Evolutionary conservation across 805 yeast species (phyloP), one percentile per base, ranked within the genome.

Genomic region (Sungouiella blattae): DNA sequence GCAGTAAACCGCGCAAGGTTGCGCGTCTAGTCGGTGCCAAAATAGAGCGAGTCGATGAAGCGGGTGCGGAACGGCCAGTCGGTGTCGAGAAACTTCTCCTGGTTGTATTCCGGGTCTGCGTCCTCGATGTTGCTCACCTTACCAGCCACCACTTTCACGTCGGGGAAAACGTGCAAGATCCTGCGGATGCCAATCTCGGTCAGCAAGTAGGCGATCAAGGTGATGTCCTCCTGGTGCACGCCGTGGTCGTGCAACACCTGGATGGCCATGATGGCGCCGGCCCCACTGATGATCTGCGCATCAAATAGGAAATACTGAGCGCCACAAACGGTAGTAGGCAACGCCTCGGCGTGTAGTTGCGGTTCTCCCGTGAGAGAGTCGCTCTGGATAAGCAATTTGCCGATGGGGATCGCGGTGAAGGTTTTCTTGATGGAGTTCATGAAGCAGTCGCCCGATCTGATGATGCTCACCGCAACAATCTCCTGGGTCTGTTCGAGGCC

Each of bases 311-410:
- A 60, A 1, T 87, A 77, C 41, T 73, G 76, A 23, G 64, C 57
- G 26, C 52, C 41, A 1, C 32, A 26, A 0, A 38, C 39, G 4
- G 35, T 41, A 0, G 59, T 54, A 0, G 97, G 96, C 25, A 91
- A 60, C 16, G 77, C 73, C 44, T 83, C 83, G n/a, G 81, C 78
- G 57, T 89, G 96, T 40, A 93, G 68, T 53, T 83, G 89, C 1
- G 98, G 98, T 60, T 91, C 98, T 6, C 98, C 98, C 0, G 98
- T 89, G 15, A 68, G 61, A 0, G 93, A 70, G 57, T 89, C 96
- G 6, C 95, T 81, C 59, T 88, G 96, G 49, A 91, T 88, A 30
- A 91, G 65, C 16, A 91, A 57, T 52, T 89, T 86, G 0, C 98
- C 98, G 23, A 87, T 71, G 8, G 77, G 72, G 9, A 87, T 79